Conservation (phyloP, 2,329 filamentous ascomycete species). For the Talaromyces sp. region DNA sequence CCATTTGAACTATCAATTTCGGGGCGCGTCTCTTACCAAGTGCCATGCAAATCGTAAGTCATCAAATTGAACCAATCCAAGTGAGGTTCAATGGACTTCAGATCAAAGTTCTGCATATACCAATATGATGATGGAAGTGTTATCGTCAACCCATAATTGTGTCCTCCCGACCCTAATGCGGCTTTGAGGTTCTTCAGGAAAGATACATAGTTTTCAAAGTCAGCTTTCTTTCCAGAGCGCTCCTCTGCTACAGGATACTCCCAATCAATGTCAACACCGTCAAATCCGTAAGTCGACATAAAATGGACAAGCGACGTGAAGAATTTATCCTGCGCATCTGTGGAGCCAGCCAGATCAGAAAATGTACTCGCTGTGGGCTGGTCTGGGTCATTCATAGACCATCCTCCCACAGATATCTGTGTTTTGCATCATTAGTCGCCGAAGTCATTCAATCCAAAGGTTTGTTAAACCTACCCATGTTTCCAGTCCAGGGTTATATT, state of each 20-base stretch:
- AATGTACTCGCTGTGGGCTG: slow-evolving; percentile 8
- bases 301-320: slow-evolving; percentile 43
- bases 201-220: slow-evolving; percentile 37
- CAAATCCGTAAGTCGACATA: slow-evolving; percentile 47
- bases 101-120: slow-evolving; percentile 35
- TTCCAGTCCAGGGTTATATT: neutral
- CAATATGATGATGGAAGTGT: slow-evolving; percentile 32
- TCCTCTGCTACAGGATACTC: slow-evolving; percentile 43
- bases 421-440: neutral
- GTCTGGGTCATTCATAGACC: neutral
- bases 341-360: slow-evolving; percentile 23
- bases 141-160: slow-evolving; percentile 18
- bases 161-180: slow-evolving; percentile 6
- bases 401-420: neutral
- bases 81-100: slow-evolving; percentile 11
- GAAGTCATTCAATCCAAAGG: neutral
- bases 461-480: neutral
- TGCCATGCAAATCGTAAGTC: slow-evolving; percentile 33
- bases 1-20: slow-evolving; percentile 22
- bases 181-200: slow-evolving; percentile 21
- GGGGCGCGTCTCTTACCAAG: slow-evolving; percentile 28
- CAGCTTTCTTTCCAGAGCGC: slow-evolving; percentile 39
- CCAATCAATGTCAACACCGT: slow-evolving; percentile 55
- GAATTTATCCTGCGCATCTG: slow-evolving; percentile 34
- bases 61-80: slow-evolving; percentile 35